These are phyloP conservation scores for Pilasporangium apinafurcum DNA, from an alignment of 352 stramenopile species.

Conservation along the genomic window DNA sequence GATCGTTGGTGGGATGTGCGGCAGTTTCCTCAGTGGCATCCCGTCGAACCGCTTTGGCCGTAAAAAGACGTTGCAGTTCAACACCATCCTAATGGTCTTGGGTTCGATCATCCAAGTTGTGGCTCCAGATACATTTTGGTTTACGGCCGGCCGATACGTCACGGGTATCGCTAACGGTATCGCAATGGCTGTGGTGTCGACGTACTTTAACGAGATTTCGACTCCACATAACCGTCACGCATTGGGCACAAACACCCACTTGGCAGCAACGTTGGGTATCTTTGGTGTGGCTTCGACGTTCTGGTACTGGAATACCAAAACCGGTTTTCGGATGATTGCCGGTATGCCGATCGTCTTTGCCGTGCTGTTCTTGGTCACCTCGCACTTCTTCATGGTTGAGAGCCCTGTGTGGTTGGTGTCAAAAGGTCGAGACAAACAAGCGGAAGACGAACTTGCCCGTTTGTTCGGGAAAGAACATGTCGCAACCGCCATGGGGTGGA, in stretches of 20 bases:
- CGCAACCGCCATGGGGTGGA: constrained; percentile 21
- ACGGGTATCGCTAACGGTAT: constrained; percentile 43
- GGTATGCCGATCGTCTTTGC: constrained; percentile 46
- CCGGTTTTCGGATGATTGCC: constrained; percentile 53
- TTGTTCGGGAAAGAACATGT: constrained; percentile 36
- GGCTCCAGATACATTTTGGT: constrained; percentile 11
- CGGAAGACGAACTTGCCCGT: constrained; percentile 19
- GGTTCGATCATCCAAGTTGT: constrained; percentile 9
- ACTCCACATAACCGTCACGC: constrained; percentile 27
- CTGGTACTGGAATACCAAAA: constrained; percentile 46
- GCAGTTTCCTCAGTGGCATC: constrained; percentile 21
- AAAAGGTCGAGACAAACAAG: constrained; percentile 21
- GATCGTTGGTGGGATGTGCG: constrained; percentile 43
- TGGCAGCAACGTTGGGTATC: constrained; percentile 27
- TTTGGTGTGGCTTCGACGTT: constrained; percentile 34
- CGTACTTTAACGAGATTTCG: constrained; percentile 45
- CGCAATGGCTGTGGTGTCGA: constrained; percentile 27
- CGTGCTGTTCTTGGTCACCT: constrained; percentile 27
- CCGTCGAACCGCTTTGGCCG: constrained; percentile 31
- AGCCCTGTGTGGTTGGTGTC: constrained; percentile 40
- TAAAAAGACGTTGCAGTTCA: constrained; percentile 16
- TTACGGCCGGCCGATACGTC: constrained; percentile 19
- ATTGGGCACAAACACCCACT: constrained; percentile 27
- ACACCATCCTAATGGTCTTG: constrained; percentile 10
- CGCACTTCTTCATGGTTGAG: constrained; percentile 43